These are phyloP conservation scores for Nakataea oryzae DNA, from an alignment of 2,329 filamentous ascomycete species.

Conservation along the genomic window DNA sequence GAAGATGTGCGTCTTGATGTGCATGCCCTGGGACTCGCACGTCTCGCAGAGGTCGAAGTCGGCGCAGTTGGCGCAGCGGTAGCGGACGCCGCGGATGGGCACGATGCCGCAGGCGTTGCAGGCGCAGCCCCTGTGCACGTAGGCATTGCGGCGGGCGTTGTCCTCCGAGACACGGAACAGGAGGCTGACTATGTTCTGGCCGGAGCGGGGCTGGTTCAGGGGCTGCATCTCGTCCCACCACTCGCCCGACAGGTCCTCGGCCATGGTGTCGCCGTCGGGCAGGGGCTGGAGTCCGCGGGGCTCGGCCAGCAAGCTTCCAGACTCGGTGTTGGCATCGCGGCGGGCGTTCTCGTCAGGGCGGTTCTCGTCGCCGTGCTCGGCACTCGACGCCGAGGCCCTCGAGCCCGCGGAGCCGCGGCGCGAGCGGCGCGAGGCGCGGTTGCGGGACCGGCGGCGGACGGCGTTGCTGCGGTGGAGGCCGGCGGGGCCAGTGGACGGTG, in stretches of 20 bases:
- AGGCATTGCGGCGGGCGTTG: constrained; percentile 77
- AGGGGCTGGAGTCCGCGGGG: constrained; percentile 11
- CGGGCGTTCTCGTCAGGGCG: constrained; percentile 7
- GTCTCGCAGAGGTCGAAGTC: constrained; percentile 94
- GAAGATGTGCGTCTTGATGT: constrained; percentile 88
- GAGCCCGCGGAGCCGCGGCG: constrained; percentile 6
- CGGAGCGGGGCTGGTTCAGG: constrained; percentile 32
- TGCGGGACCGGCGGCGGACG: constrained; percentile 10
- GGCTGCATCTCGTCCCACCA: constrained; percentile 41
- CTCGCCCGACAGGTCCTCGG: constrained; percentile 23
- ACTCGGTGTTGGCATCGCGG: constrained; percentile 6
- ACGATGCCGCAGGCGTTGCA: constrained; percentile 84
- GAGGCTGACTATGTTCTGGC: constrained; percentile 74
- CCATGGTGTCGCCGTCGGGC: constrained; percentile 20
- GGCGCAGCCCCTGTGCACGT: constrained; percentile 83
- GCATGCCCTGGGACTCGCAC: constrained; percentile 70
- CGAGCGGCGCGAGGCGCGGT: constrained; percentile 9
- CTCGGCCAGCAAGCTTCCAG: constrained; percentile 2
- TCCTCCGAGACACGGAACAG: constrained; percentile 92
- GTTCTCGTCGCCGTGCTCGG: constrained; percentile 30
- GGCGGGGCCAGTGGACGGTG: neutral
- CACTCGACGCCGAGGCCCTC: constrained; percentile 21
- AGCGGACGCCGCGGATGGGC: constrained; percentile 85
- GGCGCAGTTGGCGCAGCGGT: constrained; percentile 89
- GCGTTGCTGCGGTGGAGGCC: constrained; percentile 11